Base-by-base conservation (phyloP, 495 filamentous ascomycete genomes). In the Viridothelium virens region DNA sequence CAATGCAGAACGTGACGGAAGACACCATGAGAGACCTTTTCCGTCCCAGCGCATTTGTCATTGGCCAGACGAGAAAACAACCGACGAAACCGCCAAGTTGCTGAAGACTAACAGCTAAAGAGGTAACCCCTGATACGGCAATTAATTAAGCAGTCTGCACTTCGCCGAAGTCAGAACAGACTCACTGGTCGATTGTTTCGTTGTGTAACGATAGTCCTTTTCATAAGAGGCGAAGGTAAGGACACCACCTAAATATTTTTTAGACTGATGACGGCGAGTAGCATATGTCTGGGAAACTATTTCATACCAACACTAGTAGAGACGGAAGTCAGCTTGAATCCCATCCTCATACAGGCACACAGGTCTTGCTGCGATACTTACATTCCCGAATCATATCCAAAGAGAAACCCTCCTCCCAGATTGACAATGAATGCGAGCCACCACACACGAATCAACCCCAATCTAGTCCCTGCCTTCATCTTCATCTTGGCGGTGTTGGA, bases 81-180 rank as follows among this genome's bases (percentile, higher is more conserved):
- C 68, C 70, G n/a, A 70, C 63, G 62, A 70, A 72, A 0, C 68
- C 66, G 12, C 68, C 70, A 46, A 68, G 66, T 38, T 72, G 68
- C 41, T 70, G 70, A n/a, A 72, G 61, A 14, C 61, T 25, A 41
- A 69, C 67, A 14, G 69, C 66, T 31, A 68, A 56, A n/a, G 63
- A 63, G 50, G 61, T 68, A 34, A 59, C 53, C 31, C 31, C 53
- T 59, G 25, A 25, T 25, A 25, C 25, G 25, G 36, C 31, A 14
- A 10, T 3, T 6, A 5, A 36, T 1, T 59, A 10, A 59, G 0
- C 31, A 36, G 36, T 59, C 6, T 9, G 14, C 11, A 59, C 53
- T 1, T 53, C 48, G 11, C 11, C 18, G 11, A 44, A 44, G 41
- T 7, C 14, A 0, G 48, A 59, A 7, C 12, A 5, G 48, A 53